Evolutionary conservation across 106 monocot species (phyloP), one percentile per base, ranked within the genome.

Genomic region (Allium cepa): DNA sequence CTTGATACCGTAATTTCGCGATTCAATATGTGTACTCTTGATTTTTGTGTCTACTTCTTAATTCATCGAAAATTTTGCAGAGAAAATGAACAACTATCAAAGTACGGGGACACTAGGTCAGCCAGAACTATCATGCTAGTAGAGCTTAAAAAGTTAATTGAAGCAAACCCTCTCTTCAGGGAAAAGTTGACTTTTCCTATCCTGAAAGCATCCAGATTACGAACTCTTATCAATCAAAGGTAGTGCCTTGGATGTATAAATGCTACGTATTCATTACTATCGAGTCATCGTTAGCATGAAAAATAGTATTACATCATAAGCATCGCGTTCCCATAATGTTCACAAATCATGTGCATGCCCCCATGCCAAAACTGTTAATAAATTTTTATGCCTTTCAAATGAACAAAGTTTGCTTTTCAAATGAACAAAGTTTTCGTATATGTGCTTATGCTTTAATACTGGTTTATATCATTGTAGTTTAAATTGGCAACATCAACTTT

Each of bases 401-500:
- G 22, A 45, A 16, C 17, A 65, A 65, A 22, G 22, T 22, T 49
- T 17, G 3, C 5, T 50, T 50, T 17, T 65, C 65, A 65, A 50
- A 49, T 65, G 16, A 18, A 46, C 36, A 36, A 36, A 36, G 36
- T 5, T 4, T 36, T 36, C 36, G 5, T 36, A 36, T 36, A 5
- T 36, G 36, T 36, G 36, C 36, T 36, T 36, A 63, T 15, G 47
- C 63, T 63, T 45, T 47, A 47, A 47, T 47, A 47, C n/a, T 47
- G 63, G 46, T 63, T 63, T 15, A 8, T 63, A 47, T 45, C 14
- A 63, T 78, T 66, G 66, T 83, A 95, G 95, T 77, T 84, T 95
- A 67, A 95, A 95, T 79, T 95, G 95, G 95, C 95, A 95, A 76
- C 95, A 95, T 66, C 95, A 95, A 52, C 95, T 95, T 16, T 95